A percentile compares a stretch with the other conserved stretches of the same genome.
Conservation (phyloP, 1,284 basidiomycete genomes). For the Ganoderma sinense region DNA sequence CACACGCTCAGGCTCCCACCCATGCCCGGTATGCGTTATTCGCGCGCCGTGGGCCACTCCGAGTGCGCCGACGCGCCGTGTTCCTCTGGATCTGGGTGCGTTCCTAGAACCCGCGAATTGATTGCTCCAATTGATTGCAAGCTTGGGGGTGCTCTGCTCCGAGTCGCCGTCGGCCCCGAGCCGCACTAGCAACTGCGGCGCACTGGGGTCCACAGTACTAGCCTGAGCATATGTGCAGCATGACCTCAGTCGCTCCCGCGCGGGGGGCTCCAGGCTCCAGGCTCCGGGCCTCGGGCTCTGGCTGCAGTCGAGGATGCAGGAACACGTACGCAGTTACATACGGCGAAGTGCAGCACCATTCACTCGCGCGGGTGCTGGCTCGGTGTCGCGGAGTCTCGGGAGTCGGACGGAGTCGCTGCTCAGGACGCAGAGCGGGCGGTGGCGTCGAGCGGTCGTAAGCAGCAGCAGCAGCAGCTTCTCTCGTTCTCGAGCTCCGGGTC, state of each 20-base stretch:
- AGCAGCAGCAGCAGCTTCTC: too few species aligned
- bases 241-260: not conserved
- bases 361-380: too few species aligned
- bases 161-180: slow-evolving; percentile 2
- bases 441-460: not conserved
- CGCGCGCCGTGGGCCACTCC: not conserved
- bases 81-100: not conserved
- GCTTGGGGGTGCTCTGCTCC: too few species aligned
- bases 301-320: not conserved
- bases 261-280: not conserved
- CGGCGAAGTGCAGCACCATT: too few species aligned
- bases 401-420: too few species aligned
- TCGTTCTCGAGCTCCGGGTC: too few species aligned
- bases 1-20: too few species aligned
- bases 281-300: not conserved
- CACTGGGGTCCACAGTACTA: too few species aligned
- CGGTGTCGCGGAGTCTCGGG: not conserved
- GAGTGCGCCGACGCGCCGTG: not conserved
- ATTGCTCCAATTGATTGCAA: too few species aligned
- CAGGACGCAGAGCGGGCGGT: not conserved
- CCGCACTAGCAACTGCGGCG: slow-evolving; percentile 14
- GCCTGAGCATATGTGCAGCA: not conserved
- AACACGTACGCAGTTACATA: too few species aligned
- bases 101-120: not conserved
- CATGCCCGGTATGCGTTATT: not conserved